These are phyloP conservation scores for Leonotis leonurus DNA, from an alignment of 257 asterid genomes.

Conservation along the genomic window DNA sequence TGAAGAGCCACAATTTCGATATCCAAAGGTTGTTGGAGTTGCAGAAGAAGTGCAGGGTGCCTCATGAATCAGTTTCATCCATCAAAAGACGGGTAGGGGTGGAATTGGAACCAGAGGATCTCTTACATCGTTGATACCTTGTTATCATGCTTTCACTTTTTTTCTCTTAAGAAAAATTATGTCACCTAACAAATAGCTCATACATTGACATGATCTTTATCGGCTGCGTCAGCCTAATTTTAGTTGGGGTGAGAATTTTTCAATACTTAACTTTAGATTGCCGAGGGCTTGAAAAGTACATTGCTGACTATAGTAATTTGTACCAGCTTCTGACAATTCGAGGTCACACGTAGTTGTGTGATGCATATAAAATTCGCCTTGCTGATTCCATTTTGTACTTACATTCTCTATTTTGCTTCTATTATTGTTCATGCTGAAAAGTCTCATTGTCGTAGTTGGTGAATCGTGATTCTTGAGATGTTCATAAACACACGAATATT, in stretches of 20 bases:
- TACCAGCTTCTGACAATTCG: slow-evolving; percentile 25
- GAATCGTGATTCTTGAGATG: no score
- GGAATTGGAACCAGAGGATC: slow-evolving; percentile 49
- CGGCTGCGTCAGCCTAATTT: slow-evolving; percentile 10
- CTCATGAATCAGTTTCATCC: slow-evolving; percentile 34
- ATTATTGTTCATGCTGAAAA: background rate
- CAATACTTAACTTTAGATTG: background rate
- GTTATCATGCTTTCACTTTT: background rate
- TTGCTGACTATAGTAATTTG: slow-evolving; percentile 6
- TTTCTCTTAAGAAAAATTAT: background rate
- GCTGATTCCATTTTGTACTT: background rate
- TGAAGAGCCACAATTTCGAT: slow-evolving; percentile 55
- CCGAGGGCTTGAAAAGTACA: slow-evolving; percentile 1
- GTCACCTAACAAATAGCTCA: slow-evolving; percentile 10
- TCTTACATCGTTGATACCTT: slow-evolving; percentile 36
- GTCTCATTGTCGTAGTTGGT: background rate
- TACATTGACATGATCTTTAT: background rate
- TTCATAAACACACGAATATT: no score
- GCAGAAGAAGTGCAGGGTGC: slow-evolving; percentile 54
- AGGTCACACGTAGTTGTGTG: slow-evolving; percentile 10
- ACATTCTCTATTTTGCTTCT: no score
- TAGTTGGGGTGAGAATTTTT: slow-evolving; percentile 11
- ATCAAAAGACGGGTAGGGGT: slow-evolving; percentile 48
- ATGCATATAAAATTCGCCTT: background rate
- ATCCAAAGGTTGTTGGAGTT: slow-evolving; percentile 61